Base-by-base conservation (phyloP, 1,139 yeast species). In the Komagataea norvegica region DNA sequence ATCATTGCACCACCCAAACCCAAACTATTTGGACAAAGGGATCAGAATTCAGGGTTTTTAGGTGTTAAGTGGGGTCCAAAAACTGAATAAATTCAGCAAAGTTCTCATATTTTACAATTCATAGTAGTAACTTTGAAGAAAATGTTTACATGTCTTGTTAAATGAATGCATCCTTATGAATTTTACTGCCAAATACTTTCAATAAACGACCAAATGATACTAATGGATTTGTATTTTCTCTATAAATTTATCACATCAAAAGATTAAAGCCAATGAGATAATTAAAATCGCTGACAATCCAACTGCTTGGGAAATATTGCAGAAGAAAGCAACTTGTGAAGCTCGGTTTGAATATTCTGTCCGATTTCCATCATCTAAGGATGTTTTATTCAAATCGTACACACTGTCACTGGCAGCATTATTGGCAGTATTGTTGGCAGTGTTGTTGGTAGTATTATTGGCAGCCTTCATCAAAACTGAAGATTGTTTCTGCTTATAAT, bases 61-160 rank as follows among this genome's bases (percentile, higher is more conserved):
- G 94, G 94, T 13, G 77, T 85, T 32, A 81, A 78, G 51, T 86
- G 95, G 95, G 95, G 95, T 1, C 82, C 87, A 17, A 80, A 75
- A 59, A 74, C 74, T 49, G 76, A 75, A 37, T 67, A 26, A n/a
- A n/a, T n/a, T n/a, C n/a, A n/a, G n/a, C n/a, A n/a, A n/a, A n/a
- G n/a, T n/a, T n/a, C n/a, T n/a, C n/a, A n/a, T n/a, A n/a, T n/a
- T n/a, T n/a, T n/a, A n/a, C n/a, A n/a, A n/a, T n/a, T n/a, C n/a
- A n/a, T n/a, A n/a, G n/a, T n/a, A n/a, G n/a, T n/a, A n/a, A n/a
- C n/a, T n/a, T n/a, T n/a, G n/a, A n/a, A n/a, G n/a, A n/a, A n/a
- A n/a, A n/a, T 21, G 10, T 21, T 21, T 21, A 21, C 24, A 21
- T 21, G 24, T 8, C 24, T 8, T 21, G 8, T 21, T 21, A 8